Evolutionary conservation across 306 rosid species (phyloP), one percentile per base, ranked within the genome.

Genomic region (Fragaria ananassa): DNA sequence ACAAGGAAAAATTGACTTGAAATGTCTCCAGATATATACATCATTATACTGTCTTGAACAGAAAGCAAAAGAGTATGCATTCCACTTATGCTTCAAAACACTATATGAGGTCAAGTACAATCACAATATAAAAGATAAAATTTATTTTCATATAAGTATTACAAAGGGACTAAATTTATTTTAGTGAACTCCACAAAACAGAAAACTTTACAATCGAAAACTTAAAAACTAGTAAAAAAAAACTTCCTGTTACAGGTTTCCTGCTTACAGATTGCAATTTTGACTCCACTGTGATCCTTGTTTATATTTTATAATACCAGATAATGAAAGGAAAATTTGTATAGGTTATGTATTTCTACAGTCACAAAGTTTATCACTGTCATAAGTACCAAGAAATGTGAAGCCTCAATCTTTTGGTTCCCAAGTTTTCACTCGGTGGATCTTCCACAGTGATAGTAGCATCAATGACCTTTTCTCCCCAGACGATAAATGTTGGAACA

Each of bases 351-450:
- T 37, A 19, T 10, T 29, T 34, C 13, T 50, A 72, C 15, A 72
- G 15, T 19, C 23, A 72, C 13, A 72, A 12, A 37, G 37, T 14
- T 35, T 37, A 53, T 14, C 60, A 54, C 34, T 51, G 21, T n/a
- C 50, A 21, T 8, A 53, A 53, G 76, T 37, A 50, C 51, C 4
- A 21, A 53, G 35, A 13, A 4, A 49, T 54, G 13, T 72, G 51
- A 51, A 72, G 27, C 76, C 57, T 72, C 51, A 54, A 21, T 71
- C 46, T 50, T 54, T 37, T 37, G 66, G 49, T 12, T 71, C 21
- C 47, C 49, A 13, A 10, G 1, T 39, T 47, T 54, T n/a, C 61
- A 19, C 61, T 19, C 0, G 47, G 46, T 50, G 25, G 53, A 50
- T 49, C 62, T 4, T 21, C 75, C 37, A 35, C n/a, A 11, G 47